Conservation (phyloP, 73 alveolate genomes). For the Breviolum minutum region DNA sequence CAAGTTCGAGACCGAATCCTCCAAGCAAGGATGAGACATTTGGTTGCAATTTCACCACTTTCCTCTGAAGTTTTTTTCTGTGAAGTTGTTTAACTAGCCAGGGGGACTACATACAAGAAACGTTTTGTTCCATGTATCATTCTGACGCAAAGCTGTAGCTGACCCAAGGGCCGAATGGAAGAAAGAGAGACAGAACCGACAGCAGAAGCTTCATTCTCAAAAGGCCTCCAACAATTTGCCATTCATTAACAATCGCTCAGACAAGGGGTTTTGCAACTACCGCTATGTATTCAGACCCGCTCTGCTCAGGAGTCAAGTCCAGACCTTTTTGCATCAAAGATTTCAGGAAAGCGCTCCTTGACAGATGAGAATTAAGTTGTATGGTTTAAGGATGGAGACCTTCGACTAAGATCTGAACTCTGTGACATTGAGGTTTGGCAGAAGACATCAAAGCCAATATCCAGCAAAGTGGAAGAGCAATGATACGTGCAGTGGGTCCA, state of each 20-base stretch:
- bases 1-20: constrained; percentile 7
- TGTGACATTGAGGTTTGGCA: background rate
- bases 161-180: constrained; percentile 1
- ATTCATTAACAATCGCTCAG: background rate
- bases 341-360: background rate
- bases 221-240: background rate
- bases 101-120: too few relatives aligned
- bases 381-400: background rate
- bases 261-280: background rate
- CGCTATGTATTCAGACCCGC: background rate
- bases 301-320: background rate
- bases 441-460: background rate
- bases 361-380: background rate
- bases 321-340: constrained; percentile 22
- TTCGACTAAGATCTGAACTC: background rate
- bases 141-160: background rate
- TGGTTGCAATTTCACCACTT: background rate
- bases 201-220: background rate
- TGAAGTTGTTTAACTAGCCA: background rate
- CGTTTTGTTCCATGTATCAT: background rate
- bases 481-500: background rate
- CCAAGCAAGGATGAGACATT: constrained; percentile 21
- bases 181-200: background rate
- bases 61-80: background rate
- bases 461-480: constrained; percentile 12